Conservation (phyloP, 1,284 basidiomycete species). For the Earliella scabrosa region DNA sequence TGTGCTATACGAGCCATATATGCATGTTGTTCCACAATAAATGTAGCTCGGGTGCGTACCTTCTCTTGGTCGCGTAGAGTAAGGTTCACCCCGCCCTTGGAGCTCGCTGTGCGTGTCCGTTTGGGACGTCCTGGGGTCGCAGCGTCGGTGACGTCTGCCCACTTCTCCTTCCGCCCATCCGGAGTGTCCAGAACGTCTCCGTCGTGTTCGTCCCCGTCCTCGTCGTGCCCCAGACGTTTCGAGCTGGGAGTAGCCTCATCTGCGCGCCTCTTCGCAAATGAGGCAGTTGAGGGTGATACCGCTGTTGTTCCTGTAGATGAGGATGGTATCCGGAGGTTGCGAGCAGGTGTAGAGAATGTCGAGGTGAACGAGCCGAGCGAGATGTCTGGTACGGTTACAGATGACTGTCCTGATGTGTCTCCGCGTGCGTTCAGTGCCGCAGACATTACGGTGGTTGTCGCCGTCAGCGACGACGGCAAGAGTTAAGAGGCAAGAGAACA, state of each 20-base stretch:
- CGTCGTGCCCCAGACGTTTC: slow-evolving; percentile 35
- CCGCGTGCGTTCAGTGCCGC: slow-evolving; percentile 37
- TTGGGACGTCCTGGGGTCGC: slow-evolving; percentile 49
- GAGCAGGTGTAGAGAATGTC: slow-evolving; percentile 59
- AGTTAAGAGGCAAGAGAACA: too few species aligned
- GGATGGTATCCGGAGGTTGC: slow-evolving; percentile 54
- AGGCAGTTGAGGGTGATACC: slow-evolving; percentile 40
- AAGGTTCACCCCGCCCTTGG: slow-evolving; percentile 65
- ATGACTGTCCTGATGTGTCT: slow-evolving; percentile 46
- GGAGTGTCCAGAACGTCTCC: slow-evolving; percentile 58
- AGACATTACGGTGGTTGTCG: slow-evolving; percentile 31
- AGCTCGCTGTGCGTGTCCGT: slow-evolving; percentile 41
- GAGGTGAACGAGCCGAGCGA: slow-evolving; percentile 63
- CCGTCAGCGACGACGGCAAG: slow-evolving; percentile 9
- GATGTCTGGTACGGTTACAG: slow-evolving; percentile 57
- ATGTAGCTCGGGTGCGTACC: slow-evolving; percentile 45
- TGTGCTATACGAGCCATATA: slow-evolving; percentile 61
- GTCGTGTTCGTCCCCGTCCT: slow-evolving; percentile 39
- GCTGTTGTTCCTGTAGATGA: slow-evolving; percentile 56
- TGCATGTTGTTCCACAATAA: not conserved
- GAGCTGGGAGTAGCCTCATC: slow-evolving; percentile 37
- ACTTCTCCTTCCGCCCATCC: slow-evolving; percentile 48
- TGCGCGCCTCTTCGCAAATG: slow-evolving; percentile 29
- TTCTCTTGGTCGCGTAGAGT: slow-evolving; percentile 95
- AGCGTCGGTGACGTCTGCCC: slow-evolving; percentile 53